Evolutionary conservation across 768 basidiomycete genomes (phyloP).

Genomic region (Saitozyma podzolica): DNA sequence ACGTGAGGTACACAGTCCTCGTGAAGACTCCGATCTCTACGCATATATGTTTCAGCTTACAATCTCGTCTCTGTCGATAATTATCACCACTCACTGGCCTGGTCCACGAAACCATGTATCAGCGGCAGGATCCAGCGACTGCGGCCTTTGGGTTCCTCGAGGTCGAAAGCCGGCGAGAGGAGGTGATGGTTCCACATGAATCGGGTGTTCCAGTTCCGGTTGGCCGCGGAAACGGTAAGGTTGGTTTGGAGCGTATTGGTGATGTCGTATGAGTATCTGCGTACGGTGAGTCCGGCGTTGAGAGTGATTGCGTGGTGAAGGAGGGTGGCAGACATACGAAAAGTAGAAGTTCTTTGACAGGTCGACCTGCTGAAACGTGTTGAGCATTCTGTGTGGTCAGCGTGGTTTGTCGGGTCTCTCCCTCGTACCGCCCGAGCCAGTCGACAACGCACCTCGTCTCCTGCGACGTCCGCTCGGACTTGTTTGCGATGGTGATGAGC

Average conservation of each 20-base stretch:
- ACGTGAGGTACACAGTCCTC: conserved; percentile 83
- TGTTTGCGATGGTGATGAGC: conserved; percentile 70
- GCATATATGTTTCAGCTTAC: conserved; percentile 51
- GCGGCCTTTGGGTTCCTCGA: conserved; percentile 47
- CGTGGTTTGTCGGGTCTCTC: neutral
- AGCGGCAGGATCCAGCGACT: conserved; percentile 86
- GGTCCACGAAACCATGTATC: conserved; percentile 94
- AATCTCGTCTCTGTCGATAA: neutral
- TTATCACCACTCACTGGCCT: conserved; percentile 73
- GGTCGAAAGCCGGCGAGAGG: conserved; percentile 66
- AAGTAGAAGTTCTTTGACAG: conserved; percentile 99
- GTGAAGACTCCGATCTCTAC: conserved; percentile 87
- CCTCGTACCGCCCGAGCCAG: neutral
- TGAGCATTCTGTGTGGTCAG: conserved; percentile 62
- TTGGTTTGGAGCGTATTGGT: conserved; percentile 95
- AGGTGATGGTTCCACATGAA: conserved; percentile 96
- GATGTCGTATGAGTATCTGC: conserved; percentile 82
- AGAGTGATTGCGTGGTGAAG: neutral
- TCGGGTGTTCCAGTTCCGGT: conserved; percentile 70
- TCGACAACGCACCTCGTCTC: conserved; percentile 62
- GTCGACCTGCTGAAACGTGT: conserved; percentile 92
- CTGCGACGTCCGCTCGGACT: conserved; percentile 80
- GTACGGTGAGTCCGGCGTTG: neutral
- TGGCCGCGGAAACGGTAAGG: conserved; percentile 57
- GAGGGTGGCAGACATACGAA: conserved; percentile 63